Percentiles rank a stretch among this genome's conserved stretches.
Evolutionary conservation across 1,139 yeast genomes (phyloP).

Genomic region (Blastobotrys elegans): DNA sequence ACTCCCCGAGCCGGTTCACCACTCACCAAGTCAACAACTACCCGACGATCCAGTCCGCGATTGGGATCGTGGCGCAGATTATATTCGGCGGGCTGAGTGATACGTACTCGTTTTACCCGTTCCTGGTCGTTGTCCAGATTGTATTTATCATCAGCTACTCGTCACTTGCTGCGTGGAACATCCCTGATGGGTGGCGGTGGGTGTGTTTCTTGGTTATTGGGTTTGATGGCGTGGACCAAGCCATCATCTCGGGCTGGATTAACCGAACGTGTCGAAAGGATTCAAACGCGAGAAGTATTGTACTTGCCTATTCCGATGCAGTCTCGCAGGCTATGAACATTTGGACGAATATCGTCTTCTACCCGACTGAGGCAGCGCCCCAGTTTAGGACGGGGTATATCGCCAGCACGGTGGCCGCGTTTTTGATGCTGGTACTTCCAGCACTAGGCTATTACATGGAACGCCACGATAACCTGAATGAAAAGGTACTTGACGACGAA

Average conservation of each 20-base stretch:
- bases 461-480: conserved; percentile 26
- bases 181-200: conserved; percentile 43
- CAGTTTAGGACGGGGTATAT: conserved; percentile 37
- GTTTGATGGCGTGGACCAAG: conserved; percentile 36
- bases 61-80: conserved; percentile 42
- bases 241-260: conserved; percentile 38
- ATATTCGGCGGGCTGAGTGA: conserved; percentile 37
- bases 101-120: conserved; percentile 34
- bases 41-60: conserved; percentile 45
- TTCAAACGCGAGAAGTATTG: conserved; percentile 40
- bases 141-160: conserved; percentile 37
- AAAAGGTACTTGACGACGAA: neutral
- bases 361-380: conserved; percentile 39
- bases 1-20: conserved; percentile 24
- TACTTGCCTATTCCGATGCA: conserved; percentile 39
- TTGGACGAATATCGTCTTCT: conserved; percentile 41
- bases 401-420: conserved; percentile 35
- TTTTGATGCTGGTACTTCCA: conserved; percentile 37
- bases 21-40: conserved; percentile 35
- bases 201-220: conserved; percentile 43
- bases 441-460: conserved; percentile 27
- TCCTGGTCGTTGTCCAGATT: conserved; percentile 32
- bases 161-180: conserved; percentile 45
- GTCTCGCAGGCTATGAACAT: conserved; percentile 41
- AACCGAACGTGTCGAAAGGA: conserved; percentile 36